These are phyloP conservation scores for Neurospora africana DNA, from an alignment of 495 filamentous ascomycete genomes.

Conservation along the genomic window DNA sequence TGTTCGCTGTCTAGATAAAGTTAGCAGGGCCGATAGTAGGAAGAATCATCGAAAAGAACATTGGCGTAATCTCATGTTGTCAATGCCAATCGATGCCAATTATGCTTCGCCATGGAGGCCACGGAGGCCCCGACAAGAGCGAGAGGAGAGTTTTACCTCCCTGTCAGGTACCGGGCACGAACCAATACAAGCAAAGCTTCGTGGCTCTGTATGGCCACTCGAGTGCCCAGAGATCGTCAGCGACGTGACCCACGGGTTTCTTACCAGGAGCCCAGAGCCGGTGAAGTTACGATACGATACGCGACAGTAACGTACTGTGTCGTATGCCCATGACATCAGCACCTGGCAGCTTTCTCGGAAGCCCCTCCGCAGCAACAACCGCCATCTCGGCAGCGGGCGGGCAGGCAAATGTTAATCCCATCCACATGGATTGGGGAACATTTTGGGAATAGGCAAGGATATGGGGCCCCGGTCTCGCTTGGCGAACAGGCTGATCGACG, in stretches of 20 bases:
- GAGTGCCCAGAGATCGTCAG: no score
- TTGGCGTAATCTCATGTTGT: background rate
- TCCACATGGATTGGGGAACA: background rate
- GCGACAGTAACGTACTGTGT: background rate
- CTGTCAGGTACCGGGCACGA: no score
- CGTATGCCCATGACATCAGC: background rate
- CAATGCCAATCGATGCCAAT: background rate
- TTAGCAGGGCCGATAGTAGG: background rate
- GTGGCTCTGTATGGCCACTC: no score
- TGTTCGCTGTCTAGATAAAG: background rate
- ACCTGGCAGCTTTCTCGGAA: background rate
- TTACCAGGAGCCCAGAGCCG: no score
- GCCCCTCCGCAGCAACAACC: background rate
- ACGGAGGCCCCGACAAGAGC: background rate
- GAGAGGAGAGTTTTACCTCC: no score
- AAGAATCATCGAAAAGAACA: background rate
- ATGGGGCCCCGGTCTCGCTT: background rate
- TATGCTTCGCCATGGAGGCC: background rate
- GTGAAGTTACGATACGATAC: background rate
- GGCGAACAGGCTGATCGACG: background rate
- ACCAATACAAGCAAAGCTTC: no score
- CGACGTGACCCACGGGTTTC: no score
- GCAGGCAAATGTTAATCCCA: background rate
- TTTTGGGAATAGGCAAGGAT: background rate
- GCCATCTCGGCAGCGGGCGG: background rate